These are phyloP conservation scores for Panicum virgatum DNA, from an alignment of 202 grass and related monocot species.

Conservation along the genomic window DNA sequence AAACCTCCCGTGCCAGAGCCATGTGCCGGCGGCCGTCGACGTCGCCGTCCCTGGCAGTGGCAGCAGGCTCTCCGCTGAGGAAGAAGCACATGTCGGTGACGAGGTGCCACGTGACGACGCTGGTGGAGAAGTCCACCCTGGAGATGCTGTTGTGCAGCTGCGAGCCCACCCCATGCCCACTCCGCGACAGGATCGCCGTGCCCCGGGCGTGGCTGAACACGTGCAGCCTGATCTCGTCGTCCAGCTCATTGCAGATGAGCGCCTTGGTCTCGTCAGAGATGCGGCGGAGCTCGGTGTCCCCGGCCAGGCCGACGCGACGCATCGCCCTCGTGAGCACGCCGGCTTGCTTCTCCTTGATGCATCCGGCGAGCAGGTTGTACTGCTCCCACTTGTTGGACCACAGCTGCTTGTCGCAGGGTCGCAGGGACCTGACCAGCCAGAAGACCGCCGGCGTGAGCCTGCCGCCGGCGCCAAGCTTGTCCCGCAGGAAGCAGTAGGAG, in stretches of 20 bases:
- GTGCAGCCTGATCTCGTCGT: background rate
- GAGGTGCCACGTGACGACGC: slow-evolving; percentile 38
- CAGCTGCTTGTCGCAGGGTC: background rate
- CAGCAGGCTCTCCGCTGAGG: too few relatives aligned
- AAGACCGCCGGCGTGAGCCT: background rate
- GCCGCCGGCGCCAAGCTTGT: background rate
- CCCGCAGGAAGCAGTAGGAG: background rate
- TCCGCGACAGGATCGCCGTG: background rate
- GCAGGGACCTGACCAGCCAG: background rate
- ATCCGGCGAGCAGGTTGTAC: slow-evolving; percentile 27
- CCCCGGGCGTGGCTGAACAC: slow-evolving; percentile 8
- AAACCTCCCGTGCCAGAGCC: background rate
- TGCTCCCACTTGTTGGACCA: slow-evolving; percentile 41
- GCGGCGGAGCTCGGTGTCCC: background rate
- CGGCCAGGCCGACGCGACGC: background rate
- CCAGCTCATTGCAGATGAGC: slow-evolving; percentile 33
- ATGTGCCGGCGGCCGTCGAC: background rate
- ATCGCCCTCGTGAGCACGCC: background rate
- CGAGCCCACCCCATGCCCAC: background rate
- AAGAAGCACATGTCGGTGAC: slow-evolving; percentile 15
- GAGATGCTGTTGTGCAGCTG: background rate
- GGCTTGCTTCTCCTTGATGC: slow-evolving; percentile 32
- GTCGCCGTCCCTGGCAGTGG: background rate
- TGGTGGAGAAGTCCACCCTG: slow-evolving; percentile 22
- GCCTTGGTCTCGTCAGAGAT: slow-evolving; percentile 18